Base-by-base conservation (phyloP, 2,329 filamentous ascomycete genomes). In the Mariannaea elegans region DNA sequence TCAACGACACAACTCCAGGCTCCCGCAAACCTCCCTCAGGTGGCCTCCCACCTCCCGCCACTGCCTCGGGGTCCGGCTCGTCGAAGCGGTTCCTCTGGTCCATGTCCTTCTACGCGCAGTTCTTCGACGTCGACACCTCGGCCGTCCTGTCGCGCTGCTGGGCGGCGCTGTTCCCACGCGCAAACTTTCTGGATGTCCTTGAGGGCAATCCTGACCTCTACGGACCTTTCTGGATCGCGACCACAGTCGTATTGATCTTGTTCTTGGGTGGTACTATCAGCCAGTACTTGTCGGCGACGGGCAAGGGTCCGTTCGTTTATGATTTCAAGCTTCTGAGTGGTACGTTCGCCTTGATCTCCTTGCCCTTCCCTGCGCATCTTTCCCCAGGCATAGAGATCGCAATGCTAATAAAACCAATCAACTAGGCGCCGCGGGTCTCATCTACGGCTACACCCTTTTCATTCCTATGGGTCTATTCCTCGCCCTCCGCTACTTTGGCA, bases 211-310 rank as follows among this genome's bases (percentile, higher is more conserved):
- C 95, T 1, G 95, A 99, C 73, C 81, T 99, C 31, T 99, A 99
- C 81, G 94, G 94, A 1, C 95, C 95, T 1, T 93, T 98, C 74
- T 99, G 95, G 95, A 98, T 99, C 79, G 95, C 95, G 9, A 98
- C 95, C 1, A 98, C 95, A 1, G 95, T 99, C 9, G 90, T 99
- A 12, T 86, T 99, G 64, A 98, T 99, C 61, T 80, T 99, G 29
- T 99, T 99, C 78, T 77, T 99, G 42, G 95, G 94, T 1, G 95
- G 95, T 12, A 98, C 95, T 0, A 97, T 99, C 65, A 96, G 90
- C 73, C 90, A 95, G 77, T 98, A 97, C 77, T 80, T 97, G 48
- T 87, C 91, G 23, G 84, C 84, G 21, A 86, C 85, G 41, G 82
- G 81, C n/a, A 85, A 87, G 53, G 84, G 86, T 19, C 88, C 91